phyloP scores from a whole-genome alignment of 164 flowering plant species.

The Stephania japonica region DNA sequence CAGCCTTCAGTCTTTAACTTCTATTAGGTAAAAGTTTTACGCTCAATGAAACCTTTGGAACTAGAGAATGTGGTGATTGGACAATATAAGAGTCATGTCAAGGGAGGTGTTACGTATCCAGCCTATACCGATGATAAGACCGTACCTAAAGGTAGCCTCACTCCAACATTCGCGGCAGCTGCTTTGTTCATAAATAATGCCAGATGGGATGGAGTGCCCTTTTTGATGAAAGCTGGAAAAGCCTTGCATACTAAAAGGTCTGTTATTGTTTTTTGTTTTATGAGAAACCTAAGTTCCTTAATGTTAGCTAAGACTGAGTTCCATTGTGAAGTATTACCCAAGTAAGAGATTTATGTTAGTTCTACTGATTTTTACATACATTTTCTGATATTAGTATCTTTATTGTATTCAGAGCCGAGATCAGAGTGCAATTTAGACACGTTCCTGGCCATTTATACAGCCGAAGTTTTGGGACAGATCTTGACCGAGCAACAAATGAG shows the following conservation, averaged over 20 bases:
- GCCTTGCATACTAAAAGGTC: slow-evolving; percentile 60
- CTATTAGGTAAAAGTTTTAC: slow-evolving; percentile 69
- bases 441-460: slow-evolving; percentile 85
- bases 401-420: slow-evolving; percentile 59
- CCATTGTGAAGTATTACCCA: not conserved
- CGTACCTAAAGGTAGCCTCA: slow-evolving; percentile 54
- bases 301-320: not conserved
- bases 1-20: not conserved
- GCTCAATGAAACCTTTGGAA: slow-evolving; percentile 61
- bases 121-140: slow-evolving; percentile 72
- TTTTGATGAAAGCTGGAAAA: slow-evolving; percentile 87
- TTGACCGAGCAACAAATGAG: slow-evolving; percentile 75
- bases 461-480: slow-evolving; percentile 51
- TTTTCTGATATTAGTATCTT: not conserved
- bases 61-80: slow-evolving; percentile 63
- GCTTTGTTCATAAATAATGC: slow-evolving; percentile 79
- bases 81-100: slow-evolving; percentile 64
- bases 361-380: not conserved
- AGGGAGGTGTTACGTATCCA: slow-evolving; percentile 45
- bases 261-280: not conserved
- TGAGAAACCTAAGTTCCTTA: not conserved
- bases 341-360: not conserved
- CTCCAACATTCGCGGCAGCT: slow-evolving; percentile 83
- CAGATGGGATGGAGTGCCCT: slow-evolving; percentile 96
- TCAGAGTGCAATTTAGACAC: slow-evolving; percentile 82